Evolutionary conservation across 805 yeast genomes (phyloP).

Genomic region (Yarrowia hollandica): DNA sequence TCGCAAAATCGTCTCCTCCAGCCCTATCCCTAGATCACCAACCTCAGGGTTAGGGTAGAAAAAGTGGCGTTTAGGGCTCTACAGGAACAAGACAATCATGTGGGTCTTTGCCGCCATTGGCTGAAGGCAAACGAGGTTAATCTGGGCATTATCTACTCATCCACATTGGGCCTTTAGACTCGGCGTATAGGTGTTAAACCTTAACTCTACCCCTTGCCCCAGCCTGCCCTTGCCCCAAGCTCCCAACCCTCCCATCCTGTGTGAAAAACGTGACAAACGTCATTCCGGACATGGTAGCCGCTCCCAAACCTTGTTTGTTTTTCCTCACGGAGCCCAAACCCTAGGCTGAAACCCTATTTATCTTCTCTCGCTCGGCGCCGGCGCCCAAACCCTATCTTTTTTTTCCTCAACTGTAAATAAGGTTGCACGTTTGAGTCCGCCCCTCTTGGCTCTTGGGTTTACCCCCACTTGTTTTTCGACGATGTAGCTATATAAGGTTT

Average conservation of each 20-base stretch:
- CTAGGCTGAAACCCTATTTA: too few relatives aligned
- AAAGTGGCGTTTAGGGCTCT: background rate
- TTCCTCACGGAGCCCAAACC: too few relatives aligned
- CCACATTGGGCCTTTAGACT: slow-evolving; percentile 18
- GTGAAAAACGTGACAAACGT: background rate
- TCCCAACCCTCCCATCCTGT: too few relatives aligned
- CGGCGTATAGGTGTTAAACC: slow-evolving; percentile 8
- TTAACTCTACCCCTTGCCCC: slow-evolving; percentile 14
- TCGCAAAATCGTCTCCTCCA: too few relatives aligned
- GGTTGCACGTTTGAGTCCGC: background rate
- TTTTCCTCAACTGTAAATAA: too few relatives aligned
- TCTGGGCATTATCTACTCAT: slow-evolving; percentile 5
- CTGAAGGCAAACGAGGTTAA: too few relatives aligned
- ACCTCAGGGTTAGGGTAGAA: slow-evolving; percentile 1
- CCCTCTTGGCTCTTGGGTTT: background rate
- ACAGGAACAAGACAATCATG: slow-evolving; percentile 5
- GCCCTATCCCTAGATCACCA: background rate
- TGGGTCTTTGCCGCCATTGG: background rate
- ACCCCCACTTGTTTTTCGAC: slow-evolving; percentile 20
- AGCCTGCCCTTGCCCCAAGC: too few relatives aligned
- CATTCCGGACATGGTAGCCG: background rate
- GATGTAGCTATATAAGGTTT: background rate
- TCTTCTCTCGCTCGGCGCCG: too few relatives aligned
- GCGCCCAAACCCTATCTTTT: too few relatives aligned
- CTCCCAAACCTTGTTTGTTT: background rate